These are phyloP conservation scores for Solanum peruvianum DNA, from an alignment of 257 asterid genomes.

Conservation along the genomic window DNA sequence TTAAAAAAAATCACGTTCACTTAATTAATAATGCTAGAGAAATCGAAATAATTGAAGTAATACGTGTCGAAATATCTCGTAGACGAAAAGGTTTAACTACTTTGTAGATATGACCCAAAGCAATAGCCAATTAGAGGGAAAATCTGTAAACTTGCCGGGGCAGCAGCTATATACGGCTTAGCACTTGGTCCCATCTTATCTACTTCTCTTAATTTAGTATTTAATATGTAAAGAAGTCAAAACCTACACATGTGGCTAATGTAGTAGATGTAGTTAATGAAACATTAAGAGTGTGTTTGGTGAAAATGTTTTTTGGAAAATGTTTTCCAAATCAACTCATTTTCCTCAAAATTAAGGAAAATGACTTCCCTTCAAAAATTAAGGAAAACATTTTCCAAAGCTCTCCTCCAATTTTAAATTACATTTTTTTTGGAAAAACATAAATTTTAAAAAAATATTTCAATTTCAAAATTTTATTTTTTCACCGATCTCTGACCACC, in stretches of 20 bases:
- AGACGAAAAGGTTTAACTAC: neutral
- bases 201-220: neutral
- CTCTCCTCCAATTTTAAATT: too few species aligned
- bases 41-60: neutral
- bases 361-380: too few species aligned
- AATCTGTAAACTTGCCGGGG: neutral
- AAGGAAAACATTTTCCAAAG: too few species aligned
- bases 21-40: neutral
- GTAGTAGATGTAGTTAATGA: neutral
- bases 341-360: too few species aligned
- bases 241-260: neutral
- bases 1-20: too few species aligned
- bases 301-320: too few species aligned
- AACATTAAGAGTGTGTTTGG: too few species aligned
- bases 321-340: too few species aligned
- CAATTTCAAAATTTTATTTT: too few species aligned
- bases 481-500: too few species aligned
- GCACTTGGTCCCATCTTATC: neutral
- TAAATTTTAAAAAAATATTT: too few species aligned
- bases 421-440: too few species aligned
- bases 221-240: neutral
- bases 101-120: neutral
- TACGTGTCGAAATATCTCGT: neutral
- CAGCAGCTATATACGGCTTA: neutral
- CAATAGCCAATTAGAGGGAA: neutral